Percentiles rank a stretch among this genome's conserved stretches.
These are phyloP conservation scores for Copromyces sp. DNA, from an alignment of 495 filamentous ascomycete species.

Conservation along the genomic window DNA sequence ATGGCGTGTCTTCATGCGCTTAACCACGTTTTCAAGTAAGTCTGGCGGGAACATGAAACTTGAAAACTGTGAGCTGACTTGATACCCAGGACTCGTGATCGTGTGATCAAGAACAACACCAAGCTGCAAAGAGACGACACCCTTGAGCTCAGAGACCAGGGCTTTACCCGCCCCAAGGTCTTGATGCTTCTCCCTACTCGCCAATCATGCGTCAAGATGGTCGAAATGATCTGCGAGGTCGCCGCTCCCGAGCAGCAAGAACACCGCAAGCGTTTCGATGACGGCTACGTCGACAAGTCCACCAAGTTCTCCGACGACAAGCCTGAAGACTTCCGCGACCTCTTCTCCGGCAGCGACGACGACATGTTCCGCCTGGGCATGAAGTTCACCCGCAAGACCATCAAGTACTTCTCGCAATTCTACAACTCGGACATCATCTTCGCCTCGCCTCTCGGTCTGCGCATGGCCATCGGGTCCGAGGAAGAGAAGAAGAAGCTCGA, in stretches of 20 bases:
- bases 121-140: constrained; percentile 49
- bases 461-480: constrained; percentile 76
- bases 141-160: constrained; percentile 81
- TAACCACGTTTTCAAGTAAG: constrained; percentile 81
- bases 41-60: background rate
- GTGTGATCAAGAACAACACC: constrained; percentile 83
- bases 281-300: constrained; percentile 58
- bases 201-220: constrained; percentile 65
- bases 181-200: constrained; percentile 82
- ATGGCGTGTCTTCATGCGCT: constrained; percentile 73
- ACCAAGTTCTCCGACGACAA: constrained; percentile 62
- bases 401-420: constrained; percentile 92
- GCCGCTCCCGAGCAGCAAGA: constrained; percentile 83
- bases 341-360: constrained; percentile 91
- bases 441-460: constrained; percentile 77
- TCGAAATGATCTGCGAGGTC: constrained; percentile 62
- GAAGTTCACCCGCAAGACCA: constrained; percentile 89
- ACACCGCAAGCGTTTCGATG: constrained; percentile 85
- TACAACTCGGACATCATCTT: constrained; percentile 94
- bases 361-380: constrained; percentile 90
- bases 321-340: constrained; percentile 77
- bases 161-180: constrained; percentile 89
- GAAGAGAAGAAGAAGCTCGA: constrained; percentile 65
- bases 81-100: constrained; percentile 62
- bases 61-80: background rate